phyloP scores from a whole-genome alignment of 345 rosid species.

The Citrus cavaleriei region DNA sequence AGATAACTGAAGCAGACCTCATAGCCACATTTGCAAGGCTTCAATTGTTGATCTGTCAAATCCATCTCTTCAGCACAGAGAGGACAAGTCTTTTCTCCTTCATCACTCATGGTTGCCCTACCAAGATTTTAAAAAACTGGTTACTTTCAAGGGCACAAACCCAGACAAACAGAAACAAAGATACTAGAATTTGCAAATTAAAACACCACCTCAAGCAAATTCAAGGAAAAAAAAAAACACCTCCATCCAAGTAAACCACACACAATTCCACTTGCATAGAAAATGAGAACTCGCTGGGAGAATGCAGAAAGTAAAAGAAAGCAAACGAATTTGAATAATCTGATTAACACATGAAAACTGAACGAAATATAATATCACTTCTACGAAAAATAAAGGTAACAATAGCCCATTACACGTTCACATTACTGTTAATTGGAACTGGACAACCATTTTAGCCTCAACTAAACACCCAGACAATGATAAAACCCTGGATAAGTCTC shows the following conservation, averaged over 20 bases:
- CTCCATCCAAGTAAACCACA: not conserved
- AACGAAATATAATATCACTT: not conserved
- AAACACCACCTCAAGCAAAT: not conserved
- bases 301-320: too few species aligned
- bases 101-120: constrained; percentile 72
- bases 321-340: not conserved
- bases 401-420: not conserved
- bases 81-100: constrained; percentile 84
- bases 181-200: not conserved
- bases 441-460: not conserved
- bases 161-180: not conserved
- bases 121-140: not conserved
- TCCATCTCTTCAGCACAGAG: constrained; percentile 96
- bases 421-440: not conserved
- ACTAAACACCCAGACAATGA: not conserved
- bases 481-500: constrained; percentile 13
- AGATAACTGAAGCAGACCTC: constrained; percentile 43
- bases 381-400: not conserved
- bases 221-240: not conserved
- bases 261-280: not conserved
- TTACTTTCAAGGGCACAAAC: not conserved
- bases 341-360: not conserved
- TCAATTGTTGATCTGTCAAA: constrained; percentile 86
- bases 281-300: too few species aligned
- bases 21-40: constrained; percentile 95